Conservation (phyloP, 2,329 filamentous ascomycete species). For the Hypoxylon sp. region DNA sequence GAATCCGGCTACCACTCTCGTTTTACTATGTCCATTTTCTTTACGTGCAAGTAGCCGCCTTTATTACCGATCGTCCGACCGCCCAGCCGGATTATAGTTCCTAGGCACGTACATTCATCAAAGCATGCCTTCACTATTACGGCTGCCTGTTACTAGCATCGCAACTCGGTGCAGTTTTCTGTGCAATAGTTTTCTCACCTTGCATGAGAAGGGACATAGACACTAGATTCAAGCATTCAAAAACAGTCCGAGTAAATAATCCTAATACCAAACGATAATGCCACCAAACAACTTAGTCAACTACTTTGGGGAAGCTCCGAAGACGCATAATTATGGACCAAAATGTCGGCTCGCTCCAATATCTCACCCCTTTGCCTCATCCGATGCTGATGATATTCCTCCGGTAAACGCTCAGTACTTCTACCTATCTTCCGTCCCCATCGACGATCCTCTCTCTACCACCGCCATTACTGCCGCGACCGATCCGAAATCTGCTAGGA, state of each 20-base stretch:
- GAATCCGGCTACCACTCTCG: conserved; percentile 30
- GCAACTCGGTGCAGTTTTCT: conserved; percentile 20
- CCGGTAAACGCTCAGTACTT: conserved; percentile 82
- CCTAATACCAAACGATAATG: conserved; percentile 47
- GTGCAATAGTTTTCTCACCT: conserved; percentile 31
- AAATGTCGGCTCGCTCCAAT: conserved; percentile 71
- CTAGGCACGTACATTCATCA: conserved; percentile 32
- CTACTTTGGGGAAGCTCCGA: conserved; percentile 45
- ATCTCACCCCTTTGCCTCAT: conserved; percentile 56
- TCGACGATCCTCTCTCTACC: conserved; percentile 89
- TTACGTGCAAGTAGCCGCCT: conserved; percentile 42
- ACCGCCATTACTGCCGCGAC: conserved; percentile 65
- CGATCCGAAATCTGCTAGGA: conserved; percentile 68
- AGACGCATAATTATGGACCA: conserved; percentile 70
- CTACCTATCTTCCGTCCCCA: conserved; percentile 84
- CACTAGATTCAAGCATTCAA: conserved; percentile 11
- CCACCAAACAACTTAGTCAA: conserved; percentile 41
- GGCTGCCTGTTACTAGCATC: conserved; percentile 28
- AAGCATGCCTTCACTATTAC: conserved; percentile 42
- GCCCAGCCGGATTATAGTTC: conserved; percentile 29
- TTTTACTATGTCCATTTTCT: conserved; percentile 36
- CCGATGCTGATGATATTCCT: conserved; percentile 66
- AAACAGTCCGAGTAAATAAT: conserved; percentile 34
- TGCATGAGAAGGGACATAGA: conserved; percentile 14
- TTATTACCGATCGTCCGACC: conserved; percentile 21